Evolutionary conservation across 805 yeast species (phyloP), one percentile per base, ranked within the genome.

Genomic region (Debaryomyces maramus): DNA sequence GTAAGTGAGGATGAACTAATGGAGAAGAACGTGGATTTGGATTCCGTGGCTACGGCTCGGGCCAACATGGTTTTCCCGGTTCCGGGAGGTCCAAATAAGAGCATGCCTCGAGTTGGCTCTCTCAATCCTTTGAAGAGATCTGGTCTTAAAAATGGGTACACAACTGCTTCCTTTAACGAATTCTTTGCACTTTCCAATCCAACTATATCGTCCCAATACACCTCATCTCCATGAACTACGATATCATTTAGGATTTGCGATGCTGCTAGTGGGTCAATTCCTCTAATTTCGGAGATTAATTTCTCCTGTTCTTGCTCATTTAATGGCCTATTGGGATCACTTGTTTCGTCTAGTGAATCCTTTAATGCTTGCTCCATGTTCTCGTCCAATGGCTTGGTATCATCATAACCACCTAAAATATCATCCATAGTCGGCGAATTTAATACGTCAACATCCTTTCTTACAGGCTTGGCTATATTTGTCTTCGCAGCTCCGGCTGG

Each of bases 61-160:
- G 97, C 97, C 50, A 91, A 75, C 98, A 91, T 90, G 1, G 97
- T 90, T 57, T 93, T 91, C 41, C 98, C 98, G 0, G 98, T 91
- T n/a, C 99, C 99, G 0, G 98, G 97, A 2, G 99, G 98, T 0
- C 99, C 99, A 68, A 89, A 91, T 30, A 91, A 65, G 15, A 91
- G 71, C 95, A 93, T 88, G n/a, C 98, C 98, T 43, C 95, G 69
- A 0, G 95, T 90, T 0, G 98, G 98, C 64, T 90, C 97, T 50
- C 97, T 73, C 38, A 91, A 67, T 0, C 97, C 98, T 43, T 80
- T 77, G 58, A 91, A 93, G 41, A 91, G 70, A 63, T 91, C 98
- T 0, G 98, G 99, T 37, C 98, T 74, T 48, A 93, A 64, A 56
- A 91, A 90, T 17, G 99, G 99, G 59, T 90, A 91, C 10, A 91